These are phyloP conservation scores for Bruguiera hainesii DNA, from an alignment of 441 rosid species.

Conservation along the genomic window DNA sequence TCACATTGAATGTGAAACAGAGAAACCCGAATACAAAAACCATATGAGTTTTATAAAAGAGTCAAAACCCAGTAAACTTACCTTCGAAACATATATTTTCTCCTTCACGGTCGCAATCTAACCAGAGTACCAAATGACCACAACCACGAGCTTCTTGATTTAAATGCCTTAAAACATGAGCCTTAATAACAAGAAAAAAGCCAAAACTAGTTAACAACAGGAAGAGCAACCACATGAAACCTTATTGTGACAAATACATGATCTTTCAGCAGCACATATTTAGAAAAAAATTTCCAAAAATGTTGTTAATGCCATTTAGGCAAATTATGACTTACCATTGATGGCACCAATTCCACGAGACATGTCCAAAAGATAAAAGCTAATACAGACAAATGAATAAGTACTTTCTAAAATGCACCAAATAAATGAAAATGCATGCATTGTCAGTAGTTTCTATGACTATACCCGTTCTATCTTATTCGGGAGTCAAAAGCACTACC, in stretches of 20 bases:
- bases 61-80: slow-evolving; percentile 23
- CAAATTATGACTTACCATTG: neutral
- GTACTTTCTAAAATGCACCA: neutral
- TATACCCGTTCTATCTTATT: neutral
- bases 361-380: neutral
- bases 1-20: neutral
- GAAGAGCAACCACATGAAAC: neutral
- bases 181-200: slow-evolving; percentile 41
- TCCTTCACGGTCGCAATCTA: slow-evolving; percentile 98
- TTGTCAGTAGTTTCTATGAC: neutral
- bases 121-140: slow-evolving; percentile 80
- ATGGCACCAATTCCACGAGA: neutral
- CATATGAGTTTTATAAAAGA: slow-evolving; percentile 6
- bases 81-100: slow-evolving; percentile 99
- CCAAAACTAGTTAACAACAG: slow-evolving; percentile 2
- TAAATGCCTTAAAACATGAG: slow-evolving; percentile 74
- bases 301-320: neutral
- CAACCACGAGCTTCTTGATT: slow-evolving; percentile 89
- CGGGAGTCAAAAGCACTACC: neutral
- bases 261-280: neutral
- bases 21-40: neutral
- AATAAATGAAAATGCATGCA: neutral
- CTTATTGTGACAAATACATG: no score
- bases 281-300: neutral
- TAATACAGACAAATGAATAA: neutral